phyloP scores from a whole-genome alignment of 495 filamentous ascomycete genomes.

The Talaromyces borbonicus region DNA sequence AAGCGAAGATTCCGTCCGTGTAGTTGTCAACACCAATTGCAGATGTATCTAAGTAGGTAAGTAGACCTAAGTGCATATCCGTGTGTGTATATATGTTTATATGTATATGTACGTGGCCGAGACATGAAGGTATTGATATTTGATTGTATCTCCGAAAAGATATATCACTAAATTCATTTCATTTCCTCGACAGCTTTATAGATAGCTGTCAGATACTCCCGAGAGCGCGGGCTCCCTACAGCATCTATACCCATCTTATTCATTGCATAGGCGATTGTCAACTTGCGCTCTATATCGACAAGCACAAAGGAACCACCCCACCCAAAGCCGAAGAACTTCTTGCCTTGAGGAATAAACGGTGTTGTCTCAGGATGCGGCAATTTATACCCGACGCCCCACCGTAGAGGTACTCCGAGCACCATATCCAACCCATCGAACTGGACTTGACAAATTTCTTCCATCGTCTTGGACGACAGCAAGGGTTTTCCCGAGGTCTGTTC shows the following conservation, averaged over 20 bases:
- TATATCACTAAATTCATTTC: neutral
- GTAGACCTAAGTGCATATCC: neutral
- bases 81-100: neutral
- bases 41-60: no score
- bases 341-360: constrained; percentile 9
- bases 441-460: constrained; percentile 17
- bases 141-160: no score
- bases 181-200: constrained; percentile 17
- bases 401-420: constrained; percentile 9
- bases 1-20: constrained; percentile 4
- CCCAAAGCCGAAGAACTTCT: constrained; percentile 19
- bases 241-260: constrained; percentile 18
- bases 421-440: constrained; percentile 15
- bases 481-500: constrained; percentile 1
- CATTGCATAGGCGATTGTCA: constrained; percentile 25
- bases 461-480: constrained; percentile 13
- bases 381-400: constrained; percentile 18
- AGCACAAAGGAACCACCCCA: constrained; percentile 21
- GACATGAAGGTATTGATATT: neutral
- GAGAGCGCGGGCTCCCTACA: constrained; percentile 20
- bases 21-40: neutral
- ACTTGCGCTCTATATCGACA: constrained; percentile 18
- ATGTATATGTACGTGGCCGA: neutral
- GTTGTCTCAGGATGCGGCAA: constrained; percentile 6
- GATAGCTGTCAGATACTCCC: constrained; percentile 24